Evolutionary conservation across 75 land plant genomes (phyloP), one percentile per base, ranked within the genome.

Genomic region (Ceratopteris richardii): DNA sequence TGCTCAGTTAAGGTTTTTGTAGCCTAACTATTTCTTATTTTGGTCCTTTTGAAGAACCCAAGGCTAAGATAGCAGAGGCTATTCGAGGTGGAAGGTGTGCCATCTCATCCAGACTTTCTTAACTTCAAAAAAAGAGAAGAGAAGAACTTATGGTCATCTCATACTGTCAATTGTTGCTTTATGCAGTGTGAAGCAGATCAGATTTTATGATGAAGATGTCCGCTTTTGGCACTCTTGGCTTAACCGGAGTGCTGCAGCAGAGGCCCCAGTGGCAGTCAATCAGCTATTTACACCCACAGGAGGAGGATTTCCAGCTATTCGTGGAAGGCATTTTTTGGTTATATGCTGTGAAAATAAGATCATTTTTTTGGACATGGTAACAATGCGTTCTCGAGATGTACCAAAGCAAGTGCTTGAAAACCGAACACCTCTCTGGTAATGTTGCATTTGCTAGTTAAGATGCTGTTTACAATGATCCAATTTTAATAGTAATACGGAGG

Each of bases 321-420:
- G 83, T 67, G 99, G 99, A 59, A 80, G 99, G 31, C 99, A 89
- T 86, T 95, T 95, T 60, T 80, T 95, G 55, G 99, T 95, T 30
- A 87, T 95, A 26, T 95, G 99, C 59, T 95, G 99, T 66, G 99
- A 86, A 59, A 95, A 90, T 60, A 95, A 95, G 72, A 96, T 82
- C 24, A 90, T 95, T 13, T 95, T 95, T 69, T 56, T 95, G 66
- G 99, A 95, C 44, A 70, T 95, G 80, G 99, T 95, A 26, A 90
- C 97, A 51, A 95, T 95, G 99, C 85, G 96, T 21, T 92, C 92
- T 9, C 83, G 88, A 53, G 99, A 95, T 76, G 96, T 95, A 27
- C 99, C 99, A 29, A 95, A 90, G 67, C 83, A 82, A 60, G 82
- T 80, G 5, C 76, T 95, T 43, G 99, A 95, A 53, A 90, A 87